phyloP scores from a whole-genome alignment of 768 basidiomycete species.

The Rhodotorula sphaerocarpa region DNA sequence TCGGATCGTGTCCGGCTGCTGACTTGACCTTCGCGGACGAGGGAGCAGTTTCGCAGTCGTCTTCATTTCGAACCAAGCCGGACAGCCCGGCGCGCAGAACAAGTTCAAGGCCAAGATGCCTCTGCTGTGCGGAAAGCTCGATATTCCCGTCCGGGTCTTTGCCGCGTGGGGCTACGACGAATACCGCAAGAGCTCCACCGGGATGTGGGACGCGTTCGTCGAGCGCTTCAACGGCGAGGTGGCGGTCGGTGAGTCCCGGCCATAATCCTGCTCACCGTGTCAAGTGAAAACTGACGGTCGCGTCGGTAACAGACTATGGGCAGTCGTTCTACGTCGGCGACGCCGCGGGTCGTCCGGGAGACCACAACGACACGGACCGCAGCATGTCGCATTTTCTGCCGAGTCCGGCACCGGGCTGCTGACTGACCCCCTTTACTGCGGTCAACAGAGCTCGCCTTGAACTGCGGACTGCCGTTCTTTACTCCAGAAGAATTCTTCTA shows the following conservation, averaged over 20 bases:
- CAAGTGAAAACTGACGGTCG: background rate
- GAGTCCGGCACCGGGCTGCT: constrained; percentile 23
- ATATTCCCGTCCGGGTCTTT: constrained; percentile 43
- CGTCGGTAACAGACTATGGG: constrained; percentile 38
- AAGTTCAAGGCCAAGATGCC: constrained; percentile 28
- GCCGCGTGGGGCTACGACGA: constrained; percentile 44
- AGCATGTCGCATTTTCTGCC: constrained; percentile 4
- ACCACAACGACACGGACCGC: constrained; percentile 35
- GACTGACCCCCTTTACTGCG: constrained; percentile 35
- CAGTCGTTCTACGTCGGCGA: constrained; percentile 46
- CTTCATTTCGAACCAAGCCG: constrained; percentile 80
- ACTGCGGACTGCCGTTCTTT: constrained; percentile 34
- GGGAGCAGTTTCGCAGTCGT: constrained; percentile 61
- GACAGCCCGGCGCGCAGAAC: constrained; percentile 48
- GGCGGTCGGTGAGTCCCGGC: constrained; percentile 54
- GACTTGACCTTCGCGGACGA: too few relatives aligned
- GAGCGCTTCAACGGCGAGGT: constrained; percentile 48
- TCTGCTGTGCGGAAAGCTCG: constrained; percentile 10
- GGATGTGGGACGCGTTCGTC: constrained; percentile 43
- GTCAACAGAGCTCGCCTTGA: constrained; percentile 34
- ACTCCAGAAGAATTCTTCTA: constrained; percentile 39
- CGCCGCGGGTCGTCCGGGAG: constrained; percentile 42
- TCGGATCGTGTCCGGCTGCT: too few relatives aligned
- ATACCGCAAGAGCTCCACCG: constrained; percentile 45
- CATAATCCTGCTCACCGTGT: background rate